A percentile compares a stretch with the other conserved stretches of the same genome.
Evolutionary conservation across 192 early-diverging fungal species (phyloP).

Genomic region (Backusella liffmaniae): DNA sequence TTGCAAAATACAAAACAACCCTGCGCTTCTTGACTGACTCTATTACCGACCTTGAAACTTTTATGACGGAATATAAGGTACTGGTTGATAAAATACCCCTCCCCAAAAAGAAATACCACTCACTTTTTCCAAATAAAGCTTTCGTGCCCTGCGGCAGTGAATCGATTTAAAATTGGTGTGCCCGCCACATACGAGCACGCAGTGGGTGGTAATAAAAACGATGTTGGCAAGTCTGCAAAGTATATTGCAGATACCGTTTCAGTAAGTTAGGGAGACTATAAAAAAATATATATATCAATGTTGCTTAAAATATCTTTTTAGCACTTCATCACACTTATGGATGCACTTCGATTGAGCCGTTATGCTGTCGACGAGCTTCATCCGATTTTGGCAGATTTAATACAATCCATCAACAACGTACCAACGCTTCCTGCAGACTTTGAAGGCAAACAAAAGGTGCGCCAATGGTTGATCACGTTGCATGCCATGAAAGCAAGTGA

Average conservation of each 20-base stretch:
- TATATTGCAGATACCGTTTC: slow-evolving; percentile 77
- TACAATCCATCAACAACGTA: slow-evolving; percentile 87
- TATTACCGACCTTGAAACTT: slow-evolving; percentile 66
- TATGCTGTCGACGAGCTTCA: slow-evolving; percentile 91
- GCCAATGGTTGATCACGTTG: slow-evolving; percentile 85
- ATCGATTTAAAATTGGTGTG: slow-evolving; percentile 91
- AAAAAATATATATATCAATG: too few species aligned
- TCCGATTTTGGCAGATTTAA: slow-evolving; percentile 79
- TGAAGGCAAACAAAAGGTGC: slow-evolving; percentile 78
- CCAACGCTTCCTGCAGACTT: slow-evolving; percentile 72
- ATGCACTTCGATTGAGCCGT: slow-evolving; percentile 80
- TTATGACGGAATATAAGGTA: slow-evolving; percentile 81
- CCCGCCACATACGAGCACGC: slow-evolving; percentile 95
- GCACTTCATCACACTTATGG: slow-evolving; percentile 92
- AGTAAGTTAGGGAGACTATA: slow-evolving; percentile 24
- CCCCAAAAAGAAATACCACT: background rate
- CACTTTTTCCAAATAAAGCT: slow-evolving; percentile 42
- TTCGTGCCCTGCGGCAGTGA: slow-evolving; percentile 81
- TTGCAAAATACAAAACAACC: slow-evolving; percentile 89
- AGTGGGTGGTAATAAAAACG: slow-evolving; percentile 41
- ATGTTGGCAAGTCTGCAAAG: slow-evolving; percentile 65
- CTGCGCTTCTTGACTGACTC: slow-evolving; percentile 60
- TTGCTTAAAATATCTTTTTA: slow-evolving; percentile 28
- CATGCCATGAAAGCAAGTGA: slow-evolving; percentile 95
- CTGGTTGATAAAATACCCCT: background rate